A percentile compares a stretch with the other conserved stretches of the same genome.
Conservation (phyloP, 1,139 yeast species). For the Magnusiomyces fungicola region DNA sequence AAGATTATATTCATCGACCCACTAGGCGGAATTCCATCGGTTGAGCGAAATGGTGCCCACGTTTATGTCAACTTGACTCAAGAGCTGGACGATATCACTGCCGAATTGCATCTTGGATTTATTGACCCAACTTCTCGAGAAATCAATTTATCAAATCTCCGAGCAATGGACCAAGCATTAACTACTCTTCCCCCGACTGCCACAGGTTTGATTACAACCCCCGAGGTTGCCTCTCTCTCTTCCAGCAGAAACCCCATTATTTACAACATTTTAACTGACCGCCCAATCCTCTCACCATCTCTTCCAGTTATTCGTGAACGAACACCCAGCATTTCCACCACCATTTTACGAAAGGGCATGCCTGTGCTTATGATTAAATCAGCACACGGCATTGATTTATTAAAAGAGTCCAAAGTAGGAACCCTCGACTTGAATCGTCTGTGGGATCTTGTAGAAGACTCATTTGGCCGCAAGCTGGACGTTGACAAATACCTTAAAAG, state of each 20-base stretch:
- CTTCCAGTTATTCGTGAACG: slow-evolving; percentile 55
- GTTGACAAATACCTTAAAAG: slow-evolving; percentile 57
- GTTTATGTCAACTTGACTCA: slow-evolving; percentile 81
- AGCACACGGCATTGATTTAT: slow-evolving; percentile 35
- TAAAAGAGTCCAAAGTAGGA: slow-evolving; percentile 41
- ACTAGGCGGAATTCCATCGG: slow-evolving; percentile 83
- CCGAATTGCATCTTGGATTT: slow-evolving; percentile 54
- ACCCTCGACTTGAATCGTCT: slow-evolving; percentile 51
- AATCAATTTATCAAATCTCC: slow-evolving; percentile 48
- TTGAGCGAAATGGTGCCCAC: slow-evolving; percentile 75
- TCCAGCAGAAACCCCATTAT: slow-evolving; percentile 63
- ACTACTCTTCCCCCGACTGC: slow-evolving; percentile 41
- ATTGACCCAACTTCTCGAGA: slow-evolving; percentile 41
- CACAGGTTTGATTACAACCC: slow-evolving; percentile 48
- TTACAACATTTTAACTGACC: slow-evolving; percentile 81
- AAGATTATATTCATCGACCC: slow-evolving; percentile 74
- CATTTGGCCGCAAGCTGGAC: slow-evolving; percentile 67
- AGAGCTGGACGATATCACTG: slow-evolving; percentile 59
- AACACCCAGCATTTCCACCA: slow-evolving; percentile 64
- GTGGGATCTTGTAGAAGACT: slow-evolving; percentile 59
- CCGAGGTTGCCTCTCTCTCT: slow-evolving; percentile 36
- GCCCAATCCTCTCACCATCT: slow-evolving; percentile 90
- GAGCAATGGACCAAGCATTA: slow-evolving; percentile 44
- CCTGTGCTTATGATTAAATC: slow-evolving; percentile 48
- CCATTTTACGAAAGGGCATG: slow-evolving; percentile 73